phyloP scores from a whole-genome alignment of 163 green algal genomes.

The Picocystis sp. region DNA sequence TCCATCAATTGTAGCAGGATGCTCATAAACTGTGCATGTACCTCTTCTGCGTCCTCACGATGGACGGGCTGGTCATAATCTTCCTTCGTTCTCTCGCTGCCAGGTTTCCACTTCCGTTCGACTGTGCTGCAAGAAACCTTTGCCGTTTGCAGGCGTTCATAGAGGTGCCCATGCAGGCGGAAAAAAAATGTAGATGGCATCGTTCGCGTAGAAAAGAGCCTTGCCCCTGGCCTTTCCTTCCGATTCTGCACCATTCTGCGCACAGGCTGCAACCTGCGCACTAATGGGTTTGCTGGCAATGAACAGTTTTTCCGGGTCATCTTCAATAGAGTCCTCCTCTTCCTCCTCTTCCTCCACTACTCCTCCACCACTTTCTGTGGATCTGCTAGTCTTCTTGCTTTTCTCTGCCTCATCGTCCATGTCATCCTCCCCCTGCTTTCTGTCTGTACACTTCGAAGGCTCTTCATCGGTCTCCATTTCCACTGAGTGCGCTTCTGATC shows the following conservation, averaged over 20 bases:
- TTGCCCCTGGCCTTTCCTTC: neutral
- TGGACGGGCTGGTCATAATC: slow-evolving; percentile 17
- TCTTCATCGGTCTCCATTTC: slow-evolving; percentile 15
- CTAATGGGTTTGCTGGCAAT: slow-evolving; percentile 25
- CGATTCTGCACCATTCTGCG: neutral
- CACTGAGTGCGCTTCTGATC: slow-evolving; percentile 1
- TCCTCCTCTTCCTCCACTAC: slow-evolving; percentile 17
- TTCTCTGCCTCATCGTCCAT: slow-evolving; percentile 9
- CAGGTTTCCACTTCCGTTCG: slow-evolving; percentile 21
- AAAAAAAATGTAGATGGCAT: slow-evolving; percentile 80
- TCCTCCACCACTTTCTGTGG: slow-evolving; percentile 4
- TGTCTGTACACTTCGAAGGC: slow-evolving; percentile 12
- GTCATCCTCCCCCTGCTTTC: slow-evolving; percentile 17
- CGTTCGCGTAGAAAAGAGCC: slow-evolving; percentile 74
- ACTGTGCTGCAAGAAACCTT: slow-evolving; percentile 13
- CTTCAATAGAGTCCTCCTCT: slow-evolving; percentile 1
- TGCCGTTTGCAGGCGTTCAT: slow-evolving; percentile 33
- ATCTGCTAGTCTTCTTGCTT: no score
- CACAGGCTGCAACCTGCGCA: neutral
- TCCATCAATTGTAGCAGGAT: slow-evolving; percentile 55
- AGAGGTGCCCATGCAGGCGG: slow-evolving; percentile 68
- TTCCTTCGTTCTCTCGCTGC: slow-evolving; percentile 11
- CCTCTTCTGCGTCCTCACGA: slow-evolving; percentile 10
- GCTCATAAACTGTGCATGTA: slow-evolving; percentile 57
- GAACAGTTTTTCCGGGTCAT: slow-evolving; percentile 8